Base-by-base conservation (phyloP, 208 protist species). In the Endotrypanum monterogeii region DNA sequence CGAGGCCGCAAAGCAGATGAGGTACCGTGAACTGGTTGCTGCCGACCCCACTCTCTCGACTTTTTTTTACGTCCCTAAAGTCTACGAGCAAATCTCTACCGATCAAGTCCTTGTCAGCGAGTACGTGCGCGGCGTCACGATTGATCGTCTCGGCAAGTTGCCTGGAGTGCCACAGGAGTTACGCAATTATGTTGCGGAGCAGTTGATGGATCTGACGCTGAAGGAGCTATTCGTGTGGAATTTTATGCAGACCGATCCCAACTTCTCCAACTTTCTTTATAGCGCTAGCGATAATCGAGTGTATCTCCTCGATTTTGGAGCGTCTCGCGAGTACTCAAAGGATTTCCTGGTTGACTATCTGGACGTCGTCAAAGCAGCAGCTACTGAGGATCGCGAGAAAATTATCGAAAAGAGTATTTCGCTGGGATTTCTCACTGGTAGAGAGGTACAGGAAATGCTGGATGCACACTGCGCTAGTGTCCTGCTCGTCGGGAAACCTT, bases 221-320 rank as follows among this genome's bases (percentile, higher is more conserved):
- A 82, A 86, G 0, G 98, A 99, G 74, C 76, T 99, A 9, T 99
- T 99, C 73, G 68, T 89, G 56, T 99, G 96, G 86, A 73, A 78
- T n/a, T 98, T 98, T 70, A 99, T 99, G 98, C 98, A 99, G 81
- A 98, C 97, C 0, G 98, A 99, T 72, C 98, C 98, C 18, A 99
- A 99, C 85, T 99, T 92, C 78, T 84, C 94, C 30, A 99, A 99
- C 78, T 99, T 99, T 79, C 71, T 99, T 25, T 98, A 97, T 67
- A 92, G 98, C 62, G 76, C 79, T 9, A 79, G 92, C 6, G 89
- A 78, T 1, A 66, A 91, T 12, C 70, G 66, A 52, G 76, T 98
- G 35, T 70, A 93, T 58, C 72, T 98, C 63, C 81, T 98, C 8
- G 98, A 99, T 84, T 99, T 99, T 86, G 98, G 98, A 41, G 98